phyloP scores from a whole-genome alignment of 176 grass and related monocot genomes.

The Alopecurus myosuroides region DNA sequence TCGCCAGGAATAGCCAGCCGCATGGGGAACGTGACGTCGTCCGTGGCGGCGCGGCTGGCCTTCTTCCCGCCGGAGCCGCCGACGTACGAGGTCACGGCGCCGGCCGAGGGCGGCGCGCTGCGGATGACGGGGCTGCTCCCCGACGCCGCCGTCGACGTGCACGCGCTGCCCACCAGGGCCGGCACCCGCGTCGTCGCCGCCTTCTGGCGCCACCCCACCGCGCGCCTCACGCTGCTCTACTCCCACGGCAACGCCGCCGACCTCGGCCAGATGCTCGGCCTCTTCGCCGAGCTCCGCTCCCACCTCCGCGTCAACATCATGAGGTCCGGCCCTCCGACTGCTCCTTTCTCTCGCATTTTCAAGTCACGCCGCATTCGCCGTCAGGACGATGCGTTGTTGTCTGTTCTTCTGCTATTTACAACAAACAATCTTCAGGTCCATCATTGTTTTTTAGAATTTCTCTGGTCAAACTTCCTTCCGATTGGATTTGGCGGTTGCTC shows the following conservation, averaged over 20 bases:
- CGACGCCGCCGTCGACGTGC: constrained; percentile 58
- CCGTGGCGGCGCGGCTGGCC: constrained; percentile 90
- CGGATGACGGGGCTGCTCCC: constrained; percentile 47
- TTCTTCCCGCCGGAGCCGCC: constrained; percentile 98
- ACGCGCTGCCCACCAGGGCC: constrained; percentile 53
- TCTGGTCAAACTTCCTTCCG: neutral
- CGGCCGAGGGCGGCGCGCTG: constrained; percentile 1
- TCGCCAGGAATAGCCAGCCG: constrained; percentile 20
- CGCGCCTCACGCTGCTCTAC: constrained; percentile 83
- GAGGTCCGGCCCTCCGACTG: constrained; percentile 27
- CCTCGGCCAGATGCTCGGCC: constrained; percentile 96
- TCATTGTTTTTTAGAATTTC: neutral
- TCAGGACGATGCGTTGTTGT: too few species aligned
- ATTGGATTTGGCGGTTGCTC: constrained; percentile 19
- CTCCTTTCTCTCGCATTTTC: neutral
- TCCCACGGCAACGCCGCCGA: constrained; percentile 97
- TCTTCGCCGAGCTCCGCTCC: constrained; percentile 87
- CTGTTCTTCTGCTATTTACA: too few species aligned
- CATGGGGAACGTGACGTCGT: constrained; percentile 98
- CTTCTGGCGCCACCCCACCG: constrained; percentile 82
- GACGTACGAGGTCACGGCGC: constrained; percentile 64
- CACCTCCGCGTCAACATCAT: constrained; percentile 99
- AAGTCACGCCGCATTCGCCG: too few species aligned
- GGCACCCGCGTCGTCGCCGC: constrained; percentile 71
- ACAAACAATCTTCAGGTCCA: neutral